phyloP scores from a whole-genome alignment of 331 rosid species.

The Erythrophleum ivorense region DNA sequence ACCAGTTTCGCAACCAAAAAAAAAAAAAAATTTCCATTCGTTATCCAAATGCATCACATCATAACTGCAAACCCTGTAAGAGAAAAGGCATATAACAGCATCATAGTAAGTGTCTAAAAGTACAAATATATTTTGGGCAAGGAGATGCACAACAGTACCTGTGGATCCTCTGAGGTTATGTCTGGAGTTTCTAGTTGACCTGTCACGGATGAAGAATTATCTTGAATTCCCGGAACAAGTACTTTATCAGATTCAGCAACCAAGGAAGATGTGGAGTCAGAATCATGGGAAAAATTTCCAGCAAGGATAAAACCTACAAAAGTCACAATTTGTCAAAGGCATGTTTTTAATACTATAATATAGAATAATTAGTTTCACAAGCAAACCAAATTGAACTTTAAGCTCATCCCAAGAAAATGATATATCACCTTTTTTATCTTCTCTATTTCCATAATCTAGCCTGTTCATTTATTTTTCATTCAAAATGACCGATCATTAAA shows the following conservation, averaged over 20 bases:
- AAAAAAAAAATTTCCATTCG: conserved; percentile 7
- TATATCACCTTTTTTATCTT: too few relatives aligned
- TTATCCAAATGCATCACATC: conserved; percentile 16
- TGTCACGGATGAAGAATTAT: conserved; percentile 59
- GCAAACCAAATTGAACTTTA: not conserved
- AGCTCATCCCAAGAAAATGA: too few relatives aligned
- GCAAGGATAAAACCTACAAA: conserved; percentile 65
- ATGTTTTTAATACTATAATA: conserved; percentile 1
- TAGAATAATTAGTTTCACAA: conserved; percentile 33
- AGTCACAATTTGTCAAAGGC: conserved; percentile 32
- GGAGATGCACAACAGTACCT: conserved; percentile 52
- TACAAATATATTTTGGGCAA: not conserved
- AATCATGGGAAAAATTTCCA: conserved; percentile 61
- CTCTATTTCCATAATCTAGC: not conserved
- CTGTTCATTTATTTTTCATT: not conserved
- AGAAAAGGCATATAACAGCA: conserved; percentile 9
- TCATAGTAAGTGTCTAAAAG: not conserved
- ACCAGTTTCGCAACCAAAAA: conserved; percentile 16
- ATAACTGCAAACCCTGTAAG: conserved; percentile 3
- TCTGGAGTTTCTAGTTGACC: conserved; percentile 59
- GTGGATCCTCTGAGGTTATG: conserved; percentile 55
- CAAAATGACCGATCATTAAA: not conserved
- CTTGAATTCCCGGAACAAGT: conserved; percentile 67
- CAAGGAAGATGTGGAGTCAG: conserved; percentile 60
- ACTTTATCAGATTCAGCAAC: conserved; percentile 72